These are phyloP conservation scores for Globisporangium parvum DNA, from an alignment of 352 stramenopile genomes.

Conservation along the genomic window DNA sequence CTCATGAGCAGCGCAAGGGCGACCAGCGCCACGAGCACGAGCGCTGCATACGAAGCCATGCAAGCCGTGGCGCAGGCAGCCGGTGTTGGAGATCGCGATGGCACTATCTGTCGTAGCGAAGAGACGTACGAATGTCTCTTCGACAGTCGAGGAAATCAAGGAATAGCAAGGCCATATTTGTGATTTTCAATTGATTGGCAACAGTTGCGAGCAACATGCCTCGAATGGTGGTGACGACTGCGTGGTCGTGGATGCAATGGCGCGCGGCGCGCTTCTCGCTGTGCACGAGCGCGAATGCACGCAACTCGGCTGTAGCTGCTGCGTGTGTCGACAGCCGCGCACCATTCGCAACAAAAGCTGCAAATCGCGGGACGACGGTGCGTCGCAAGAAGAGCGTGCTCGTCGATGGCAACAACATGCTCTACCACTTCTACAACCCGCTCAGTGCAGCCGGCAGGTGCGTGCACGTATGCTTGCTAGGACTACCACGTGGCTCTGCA, in stretches of 20 bases:
- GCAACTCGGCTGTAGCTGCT: not conserved
- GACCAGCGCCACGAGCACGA: not conserved
- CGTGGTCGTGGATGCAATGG: not conserved
- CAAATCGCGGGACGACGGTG: no score
- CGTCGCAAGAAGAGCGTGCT: conserved; percentile 38
- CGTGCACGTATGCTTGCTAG: not conserved
- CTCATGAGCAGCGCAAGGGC: not conserved
- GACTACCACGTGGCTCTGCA: not conserved
- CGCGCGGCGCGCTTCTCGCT: no score
- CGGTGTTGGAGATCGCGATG: no score
- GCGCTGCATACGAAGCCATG: not conserved
- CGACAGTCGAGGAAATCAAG: no score
- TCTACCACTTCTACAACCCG: conserved; percentile 57
- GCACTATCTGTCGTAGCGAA: no score
- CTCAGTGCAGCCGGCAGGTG: conserved; percentile 28
- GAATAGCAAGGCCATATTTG: no score
- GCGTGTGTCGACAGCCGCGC: no score
- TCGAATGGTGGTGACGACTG: no score
- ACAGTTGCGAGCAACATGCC: no score
- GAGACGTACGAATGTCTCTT: no score
- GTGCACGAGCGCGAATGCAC: not conserved
- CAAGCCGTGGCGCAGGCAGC: no score
- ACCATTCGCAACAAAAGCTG: not conserved
- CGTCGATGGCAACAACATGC: conserved; percentile 59
- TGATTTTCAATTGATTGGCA: no score